Evolutionary conservation across 345 rosid species (phyloP).

Genomic region (Viola odorata): DNA sequence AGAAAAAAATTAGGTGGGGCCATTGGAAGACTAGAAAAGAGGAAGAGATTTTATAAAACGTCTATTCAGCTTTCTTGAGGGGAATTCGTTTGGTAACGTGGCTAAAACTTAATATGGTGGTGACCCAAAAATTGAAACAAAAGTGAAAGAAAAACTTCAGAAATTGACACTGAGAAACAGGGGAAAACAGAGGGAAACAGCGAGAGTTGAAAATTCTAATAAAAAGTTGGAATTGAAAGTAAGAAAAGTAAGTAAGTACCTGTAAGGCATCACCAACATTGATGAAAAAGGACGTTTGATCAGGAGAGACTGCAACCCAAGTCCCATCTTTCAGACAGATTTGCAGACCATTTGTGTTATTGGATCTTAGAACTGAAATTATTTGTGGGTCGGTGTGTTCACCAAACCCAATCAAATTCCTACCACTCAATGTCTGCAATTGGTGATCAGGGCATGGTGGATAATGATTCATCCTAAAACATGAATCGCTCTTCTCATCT

Average conservation of each 20-base stretch:
- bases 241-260: constrained; percentile 21
- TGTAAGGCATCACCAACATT: constrained; percentile 53
- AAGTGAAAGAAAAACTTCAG: not conserved
- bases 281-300: constrained; percentile 42
- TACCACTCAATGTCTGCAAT: constrained; percentile 30
- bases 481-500: constrained; percentile 40
- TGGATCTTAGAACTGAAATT: constrained; percentile 50
- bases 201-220: not conserved
- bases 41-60: too few species aligned
- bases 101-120: not conserved
- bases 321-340: constrained; percentile 42
- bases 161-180: not conserved
- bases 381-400: constrained; percentile 71
- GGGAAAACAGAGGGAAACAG: not conserved
- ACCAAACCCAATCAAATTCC: constrained; percentile 48
- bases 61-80: not conserved
- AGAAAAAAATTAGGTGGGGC: too few species aligned
- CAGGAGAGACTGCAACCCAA: constrained; percentile 56
- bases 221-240: not conserved
- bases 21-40: too few species aligned
- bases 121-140: not conserved
- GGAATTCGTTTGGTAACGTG: not conserved
- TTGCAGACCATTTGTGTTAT: constrained; percentile 54
- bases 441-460: constrained; percentile 37
- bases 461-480: constrained; percentile 52